phyloP scores from a whole-genome alignment of 306 rosid species.

The Potentilla sterilis region DNA sequence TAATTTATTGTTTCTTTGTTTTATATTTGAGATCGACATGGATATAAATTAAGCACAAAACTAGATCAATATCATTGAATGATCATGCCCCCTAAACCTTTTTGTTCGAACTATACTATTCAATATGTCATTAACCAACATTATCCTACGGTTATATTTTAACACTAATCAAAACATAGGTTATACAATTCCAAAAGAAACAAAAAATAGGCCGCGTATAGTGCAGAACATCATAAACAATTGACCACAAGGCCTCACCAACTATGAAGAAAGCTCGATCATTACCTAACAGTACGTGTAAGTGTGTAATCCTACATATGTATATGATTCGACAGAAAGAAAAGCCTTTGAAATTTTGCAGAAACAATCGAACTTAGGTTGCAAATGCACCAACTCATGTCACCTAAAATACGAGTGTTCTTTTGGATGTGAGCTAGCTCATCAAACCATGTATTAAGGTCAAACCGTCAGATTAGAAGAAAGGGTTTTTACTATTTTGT shows the following conservation, averaged over 20 bases:
- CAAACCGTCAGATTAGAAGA: background rate
- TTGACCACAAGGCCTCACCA: background rate
- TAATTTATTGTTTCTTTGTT: background rate
- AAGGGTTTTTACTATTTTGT: too few relatives aligned
- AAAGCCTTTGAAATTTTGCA: background rate
- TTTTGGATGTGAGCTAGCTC: background rate
- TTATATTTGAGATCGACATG: background rate
- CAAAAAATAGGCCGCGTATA: background rate
- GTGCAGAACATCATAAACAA: too few relatives aligned
- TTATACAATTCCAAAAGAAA: background rate
- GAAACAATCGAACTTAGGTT: background rate
- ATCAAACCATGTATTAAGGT: background rate
- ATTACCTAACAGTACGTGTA: background rate
- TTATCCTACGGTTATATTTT: slow-evolving; percentile 5
- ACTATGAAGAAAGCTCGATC: background rate
- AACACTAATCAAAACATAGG: background rate
- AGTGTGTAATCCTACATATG: background rate
- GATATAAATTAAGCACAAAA: background rate
- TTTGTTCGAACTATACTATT: background rate
- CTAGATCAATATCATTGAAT: slow-evolving; percentile 16
- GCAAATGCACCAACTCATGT: slow-evolving; percentile 1
- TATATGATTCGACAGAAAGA: background rate
- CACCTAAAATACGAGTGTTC: slow-evolving; percentile 13
- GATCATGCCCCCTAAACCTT: slow-evolving; percentile 9
- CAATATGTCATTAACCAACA: slow-evolving; percentile 16